Evolutionary conservation across 2,329 filamentous ascomycete genomes (phyloP).

Genomic region (Tolypocladium guangdongense): DNA sequence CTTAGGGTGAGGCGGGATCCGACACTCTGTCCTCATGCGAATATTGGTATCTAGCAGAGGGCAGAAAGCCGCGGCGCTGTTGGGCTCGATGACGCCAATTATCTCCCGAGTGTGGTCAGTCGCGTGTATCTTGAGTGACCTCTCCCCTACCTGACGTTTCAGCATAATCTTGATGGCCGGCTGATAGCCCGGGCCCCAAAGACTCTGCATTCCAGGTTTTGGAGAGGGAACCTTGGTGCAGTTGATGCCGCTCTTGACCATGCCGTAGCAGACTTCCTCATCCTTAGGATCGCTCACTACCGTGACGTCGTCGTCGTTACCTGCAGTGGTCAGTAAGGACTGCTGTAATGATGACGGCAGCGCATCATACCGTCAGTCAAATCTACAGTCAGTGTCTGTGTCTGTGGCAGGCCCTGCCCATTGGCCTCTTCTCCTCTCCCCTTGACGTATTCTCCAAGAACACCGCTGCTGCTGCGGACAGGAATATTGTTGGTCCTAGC

Average conservation of each 20-base stretch:
- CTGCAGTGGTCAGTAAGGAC: conserved; percentile 24
- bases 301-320: conserved; percentile 45
- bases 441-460: conserved; percentile 56
- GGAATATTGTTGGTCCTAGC: conserved; percentile 18
- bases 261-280: conserved; percentile 72
- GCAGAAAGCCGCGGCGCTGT: conserved; percentile 55
- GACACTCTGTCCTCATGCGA: conserved; percentile 60
- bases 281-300: conserved; percentile 48
- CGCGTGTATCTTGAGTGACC: conserved; percentile 54
- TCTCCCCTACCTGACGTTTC: conserved; percentile 44
- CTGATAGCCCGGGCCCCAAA: conserved; percentile 52
- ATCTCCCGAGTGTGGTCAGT: conserved; percentile 59
- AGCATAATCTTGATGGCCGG: conserved; percentile 66
- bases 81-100: conserved; percentile 66
- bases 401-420: conserved; percentile 14
- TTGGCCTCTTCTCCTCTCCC: conserved; percentile 40
- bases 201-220: conserved; percentile 48
- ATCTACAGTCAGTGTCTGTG: conserved; percentile 41
- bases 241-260: conserved; percentile 58
- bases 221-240: conserved; percentile 58
- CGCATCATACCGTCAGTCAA: conserved; percentile 37
- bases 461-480: conserved; percentile 35
- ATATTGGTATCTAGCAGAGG: conserved; percentile 60
- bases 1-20: conserved; percentile 57
- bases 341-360: not conserved